Percentiles rank a stretch among this genome's conserved stretches.
Conservation (phyloP, 225 moss, liverwort and hornwort genomes). For the Pleurozium schreberi region DNA sequence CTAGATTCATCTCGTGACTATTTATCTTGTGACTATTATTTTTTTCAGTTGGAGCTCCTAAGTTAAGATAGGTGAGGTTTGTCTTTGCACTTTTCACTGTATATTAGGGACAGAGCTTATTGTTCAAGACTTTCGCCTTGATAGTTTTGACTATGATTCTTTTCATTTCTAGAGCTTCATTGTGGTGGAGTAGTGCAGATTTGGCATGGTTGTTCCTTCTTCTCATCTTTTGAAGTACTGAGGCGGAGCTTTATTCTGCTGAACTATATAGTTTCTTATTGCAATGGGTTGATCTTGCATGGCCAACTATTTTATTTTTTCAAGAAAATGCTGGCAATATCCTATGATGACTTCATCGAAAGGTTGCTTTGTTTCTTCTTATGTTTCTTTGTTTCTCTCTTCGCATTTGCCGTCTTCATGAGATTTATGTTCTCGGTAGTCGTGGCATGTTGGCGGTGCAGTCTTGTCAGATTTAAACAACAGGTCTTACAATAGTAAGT, state of each 20-base stretch:
- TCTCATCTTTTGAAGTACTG: neutral
- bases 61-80: neutral
- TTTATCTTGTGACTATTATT: neutral
- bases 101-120: neutral
- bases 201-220: neutral
- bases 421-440: neutral
- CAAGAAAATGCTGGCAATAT: constrained; percentile 99
- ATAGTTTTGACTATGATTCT: neutral
- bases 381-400: neutral
- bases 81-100: neutral
- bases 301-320: constrained; percentile 81
- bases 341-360: constrained; percentile 12
- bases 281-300: constrained; percentile 33
- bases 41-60: neutral
- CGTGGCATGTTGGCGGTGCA: neutral
- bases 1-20: neutral
- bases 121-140: neutral
- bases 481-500: neutral
- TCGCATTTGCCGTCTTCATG: neutral
- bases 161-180: neutral
- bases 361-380: neutral
- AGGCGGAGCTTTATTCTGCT: neutral
- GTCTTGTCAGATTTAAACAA: neutral
- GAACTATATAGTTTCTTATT: neutral
- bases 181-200: neutral